Base-by-base conservation (phyloP, 1,284 basidiomycete species). In the Cutaneotrichosporon cutaneum region DNA sequence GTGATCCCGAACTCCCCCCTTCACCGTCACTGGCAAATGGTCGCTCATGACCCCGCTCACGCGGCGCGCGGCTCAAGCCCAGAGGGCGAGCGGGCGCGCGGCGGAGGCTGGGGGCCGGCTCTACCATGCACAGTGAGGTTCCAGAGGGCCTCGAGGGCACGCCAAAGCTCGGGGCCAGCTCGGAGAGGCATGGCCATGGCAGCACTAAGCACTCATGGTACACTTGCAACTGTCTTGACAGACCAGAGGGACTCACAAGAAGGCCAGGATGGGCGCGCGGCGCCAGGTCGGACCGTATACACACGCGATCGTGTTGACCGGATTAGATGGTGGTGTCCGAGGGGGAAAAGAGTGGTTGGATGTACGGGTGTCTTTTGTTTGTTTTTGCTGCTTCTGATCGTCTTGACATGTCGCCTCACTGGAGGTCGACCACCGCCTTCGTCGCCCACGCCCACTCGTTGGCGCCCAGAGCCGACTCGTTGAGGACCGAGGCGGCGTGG, bases 31-130 rank as follows among this genome's bases (percentile, higher is more conserved):
- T 14, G 11, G 22, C 33, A 22, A n/a, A 21, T 48, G 56, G 59
- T 58, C 56, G 56, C 60, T 58, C 52, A 53, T 58, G 56, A 66
- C 61, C 61, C 64, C 64, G 61, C 64, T 66, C 64, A 66, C 64
- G 64, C 64, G 57, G 64, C 64, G 58, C 64, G 62, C 64, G 64
- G 64, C 64, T 66, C 64, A 66, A 66, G 61, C 64, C 59, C 24
- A 14, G 24, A 36, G 51, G 61, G 64, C 64, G 64, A 66, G 64
- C 64, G 64, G 64, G 64, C 62, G 61, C 60, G 64, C 64, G 44
- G 59, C 64, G 64, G 64, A 66, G 64, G 33, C 64, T 63, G 61
- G 61, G 54, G 61, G 61, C 56, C 61, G 64, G 64, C 61, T 27
- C 21, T 36, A 54, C 52, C 33, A 54, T 35, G 52, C 35, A 47